Percentiles rank a stretch among this genome's conserved stretches.
phyloP scores from a whole-genome alignment of 495 filamentous ascomycete species.

The Lasiosphaeria hispida region DNA sequence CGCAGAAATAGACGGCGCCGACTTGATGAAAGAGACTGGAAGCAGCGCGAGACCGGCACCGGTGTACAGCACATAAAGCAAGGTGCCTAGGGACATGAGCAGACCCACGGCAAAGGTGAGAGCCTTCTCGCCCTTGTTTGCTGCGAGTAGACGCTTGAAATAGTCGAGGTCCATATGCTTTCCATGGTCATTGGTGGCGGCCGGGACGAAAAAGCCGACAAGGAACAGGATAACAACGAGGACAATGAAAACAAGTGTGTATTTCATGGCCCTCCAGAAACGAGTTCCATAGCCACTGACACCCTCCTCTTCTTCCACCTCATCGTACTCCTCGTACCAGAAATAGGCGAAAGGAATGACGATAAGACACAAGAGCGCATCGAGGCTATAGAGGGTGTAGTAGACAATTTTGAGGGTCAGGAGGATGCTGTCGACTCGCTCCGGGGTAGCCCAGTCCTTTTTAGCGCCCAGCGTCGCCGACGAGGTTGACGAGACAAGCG shows the following conservation, averaged over 20 bases:
- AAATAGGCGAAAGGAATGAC: constrained; percentile 96
- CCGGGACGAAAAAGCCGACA: constrained; percentile 88
- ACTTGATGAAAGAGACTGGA: constrained; percentile 86
- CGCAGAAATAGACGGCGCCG: constrained; percentile 75
- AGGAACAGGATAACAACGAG: constrained; percentile 81
- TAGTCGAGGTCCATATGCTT: constrained; percentile 76
- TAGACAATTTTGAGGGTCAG: constrained; percentile 83
- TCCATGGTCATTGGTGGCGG: constrained; percentile 60
- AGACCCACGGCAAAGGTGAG: constrained; percentile 85
- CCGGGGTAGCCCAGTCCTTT: constrained; percentile 90
- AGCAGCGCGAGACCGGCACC: constrained; percentile 85
- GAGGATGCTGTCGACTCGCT: constrained; percentile 71
- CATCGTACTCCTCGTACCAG: constrained; percentile 95
- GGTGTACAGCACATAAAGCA: constrained; percentile 85
- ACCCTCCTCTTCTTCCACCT: constrained; percentile 75
- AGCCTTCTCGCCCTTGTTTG: constrained; percentile 90
- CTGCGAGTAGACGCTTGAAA: constrained; percentile 77
- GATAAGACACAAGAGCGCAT: constrained; percentile 86
- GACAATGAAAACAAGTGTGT: constrained; percentile 79
- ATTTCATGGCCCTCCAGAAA: constrained; percentile 82
- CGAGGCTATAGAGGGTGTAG: constrained; percentile 86
- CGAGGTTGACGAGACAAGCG: constrained; percentile 84
- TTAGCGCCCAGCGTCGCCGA: constrained; percentile 72
- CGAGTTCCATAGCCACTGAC: constrained; percentile 65
- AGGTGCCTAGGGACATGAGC: constrained; percentile 77